These are phyloP conservation scores for Agrocybe pediades DNA, from an alignment of 768 basidiomycete species.

Conservation along the genomic window DNA sequence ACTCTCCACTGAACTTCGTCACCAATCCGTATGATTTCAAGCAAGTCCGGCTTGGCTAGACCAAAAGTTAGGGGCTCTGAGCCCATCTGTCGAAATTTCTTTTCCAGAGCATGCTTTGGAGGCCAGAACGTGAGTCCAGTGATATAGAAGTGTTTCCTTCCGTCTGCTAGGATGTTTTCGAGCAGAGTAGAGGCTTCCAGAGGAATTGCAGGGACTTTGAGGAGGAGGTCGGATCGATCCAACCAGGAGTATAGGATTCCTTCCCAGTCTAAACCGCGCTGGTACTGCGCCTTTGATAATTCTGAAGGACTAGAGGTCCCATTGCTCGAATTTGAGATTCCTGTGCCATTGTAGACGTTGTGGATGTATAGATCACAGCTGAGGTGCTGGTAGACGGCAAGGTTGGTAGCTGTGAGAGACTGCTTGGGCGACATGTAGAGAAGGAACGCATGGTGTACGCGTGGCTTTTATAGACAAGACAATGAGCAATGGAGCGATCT, in stretches of 20 bases:
- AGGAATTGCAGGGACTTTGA: slow-evolving; percentile 39
- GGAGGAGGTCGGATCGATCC: slow-evolving; percentile 38
- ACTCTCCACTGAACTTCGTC: slow-evolving; percentile 44
- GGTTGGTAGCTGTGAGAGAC: slow-evolving; percentile 47
- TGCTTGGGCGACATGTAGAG: slow-evolving; percentile 28
- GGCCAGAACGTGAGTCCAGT: slow-evolving; percentile 45
- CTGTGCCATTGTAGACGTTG: slow-evolving; percentile 33
- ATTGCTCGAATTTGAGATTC: slow-evolving; percentile 4
- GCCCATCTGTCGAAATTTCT: slow-evolving; percentile 33
- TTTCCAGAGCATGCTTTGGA: slow-evolving; percentile 33
- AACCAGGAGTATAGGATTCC: slow-evolving; percentile 40
- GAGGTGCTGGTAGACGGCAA: slow-evolving; percentile 46
- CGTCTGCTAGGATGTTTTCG: slow-evolving; percentile 45
- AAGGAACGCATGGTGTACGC: background rate
- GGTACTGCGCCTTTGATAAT: slow-evolving; percentile 38
- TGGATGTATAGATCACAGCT: slow-evolving; percentile 50
- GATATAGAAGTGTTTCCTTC: slow-evolving; percentile 46
- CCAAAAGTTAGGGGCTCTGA: slow-evolving; percentile 41
- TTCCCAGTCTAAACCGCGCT: slow-evolving; percentile 51
- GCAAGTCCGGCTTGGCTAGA: slow-evolving; percentile 49
- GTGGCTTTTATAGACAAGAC: too few relatives aligned
- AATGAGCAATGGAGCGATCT: too few relatives aligned
- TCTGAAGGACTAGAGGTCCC: slow-evolving; percentile 23
- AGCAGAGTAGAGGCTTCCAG: slow-evolving; percentile 32
- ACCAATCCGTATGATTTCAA: slow-evolving; percentile 40